Base-by-base conservation (phyloP, 2,329 filamentous ascomycete species). In the Colletotrichum sp. region DNA sequence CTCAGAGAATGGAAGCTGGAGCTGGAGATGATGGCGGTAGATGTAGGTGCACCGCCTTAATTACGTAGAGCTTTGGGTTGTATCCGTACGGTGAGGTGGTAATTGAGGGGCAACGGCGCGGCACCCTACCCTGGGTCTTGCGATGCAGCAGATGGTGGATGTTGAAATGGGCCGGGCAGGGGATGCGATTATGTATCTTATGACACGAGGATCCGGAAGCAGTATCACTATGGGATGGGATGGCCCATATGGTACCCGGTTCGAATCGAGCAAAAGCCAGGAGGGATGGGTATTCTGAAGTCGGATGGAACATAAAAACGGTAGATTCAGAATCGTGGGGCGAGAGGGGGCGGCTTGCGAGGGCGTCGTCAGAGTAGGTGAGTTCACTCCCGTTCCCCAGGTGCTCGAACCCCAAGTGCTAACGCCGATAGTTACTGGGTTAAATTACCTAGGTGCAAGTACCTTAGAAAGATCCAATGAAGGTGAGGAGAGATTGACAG, bases 21-120 rank as follows among this genome's bases (percentile, higher is more conserved):
- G 71, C 44, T 65, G 26, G n/a, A 30, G n/a, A 44, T 57, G 71
- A n/a, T 44, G 39, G 10, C 5, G n/a, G 44, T 49, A n/a, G 44
- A 21, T 21, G 44, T 12, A 49, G n/a, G 18, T 49, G 44, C 44
- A 49, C 60, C 32, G 55, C 55, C 39, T 68, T 68, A 76, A 59
- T 68, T 60, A 71, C 26, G 44, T 57, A 71, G 68, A 66, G 69
- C 62, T 67, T 68, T 68, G 63, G 57, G 39, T 64, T 64, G 64
- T 36, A 18, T 39, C 36, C 36, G 36, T 39, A 73, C 55, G 73
- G 63, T 69, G 72, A 55, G 24, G 24, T 18, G 36, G 32, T 36
- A 73, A 63, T 64, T 64, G 73, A 68, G 73, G 63, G 73, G 73
- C 63, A 49, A 28, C 16, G 36, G 60, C n/a, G 24, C 44, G 44